Evolutionary conservation across 2,329 filamentous ascomycete genomes (phyloP).

Genomic region (Ophiostoma quercus): DNA sequence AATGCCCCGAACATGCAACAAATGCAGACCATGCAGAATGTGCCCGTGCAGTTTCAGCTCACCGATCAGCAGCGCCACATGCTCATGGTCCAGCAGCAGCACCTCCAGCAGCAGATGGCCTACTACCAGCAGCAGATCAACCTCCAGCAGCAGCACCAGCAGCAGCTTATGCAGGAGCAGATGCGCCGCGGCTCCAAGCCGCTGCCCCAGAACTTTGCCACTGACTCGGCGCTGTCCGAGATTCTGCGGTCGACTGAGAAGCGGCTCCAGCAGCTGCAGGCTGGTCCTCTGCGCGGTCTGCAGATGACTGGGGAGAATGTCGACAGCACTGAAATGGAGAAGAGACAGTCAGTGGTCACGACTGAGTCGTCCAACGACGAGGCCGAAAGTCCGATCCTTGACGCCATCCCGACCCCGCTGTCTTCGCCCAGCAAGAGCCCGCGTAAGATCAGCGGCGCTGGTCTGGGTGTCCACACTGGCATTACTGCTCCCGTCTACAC

Average conservation of each 20-base stretch:
- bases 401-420: slow-evolving; percentile 22
- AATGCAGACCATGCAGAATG: neutral
- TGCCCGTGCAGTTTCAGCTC: neutral
- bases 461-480: neutral
- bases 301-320: neutral
- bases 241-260: slow-evolving; percentile 51
- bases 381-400: slow-evolving; percentile 12
- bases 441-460: neutral
- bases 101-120: slow-evolving; percentile 19
- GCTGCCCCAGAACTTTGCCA: slow-evolving; percentile 24
- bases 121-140: slow-evolving; percentile 16
- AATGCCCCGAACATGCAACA: neutral
- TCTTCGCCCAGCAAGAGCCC: slow-evolving; percentile 26
- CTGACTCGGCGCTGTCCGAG: slow-evolving; percentile 47
- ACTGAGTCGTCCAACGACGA: slow-evolving; percentile 1
- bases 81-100: slow-evolving; percentile 22
- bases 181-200: slow-evolving; percentile 4
- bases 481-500: neutral
- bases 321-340: neutral
- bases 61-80: slow-evolving; percentile 22
- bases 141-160: slow-evolving; percentile 19
- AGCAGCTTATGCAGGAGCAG: slow-evolving; percentile 18
- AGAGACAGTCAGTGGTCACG: neutral
- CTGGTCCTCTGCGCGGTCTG: neutral
- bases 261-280: slow-evolving; percentile 36